Base-by-base conservation (phyloP, 371 early-diverging fungal species). In the Mucor circinelloides region DNA sequence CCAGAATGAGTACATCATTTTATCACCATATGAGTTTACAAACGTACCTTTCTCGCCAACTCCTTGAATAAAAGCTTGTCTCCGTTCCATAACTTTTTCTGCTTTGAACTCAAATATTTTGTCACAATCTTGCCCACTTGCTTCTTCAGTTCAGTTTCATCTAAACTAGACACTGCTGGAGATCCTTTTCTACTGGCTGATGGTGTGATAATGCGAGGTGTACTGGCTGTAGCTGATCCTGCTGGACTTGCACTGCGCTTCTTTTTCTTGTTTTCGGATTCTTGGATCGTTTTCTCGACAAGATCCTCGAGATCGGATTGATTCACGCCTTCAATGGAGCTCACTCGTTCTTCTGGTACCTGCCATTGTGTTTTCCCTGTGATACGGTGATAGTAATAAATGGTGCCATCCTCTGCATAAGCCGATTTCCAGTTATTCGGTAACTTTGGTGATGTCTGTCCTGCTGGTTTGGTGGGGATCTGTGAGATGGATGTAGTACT, bases 11-110 rank as follows among this genome's bases (percentile, higher is more conserved):
- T n/a, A n/a, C n/a, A n/a, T n/a, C n/a, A n/a, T n/a, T n/a, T n/a
- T n/a, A n/a, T n/a, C n/a, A n/a, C n/a, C n/a, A n/a, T n/a, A n/a
- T n/a, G n/a, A n/a, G n/a, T n/a, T n/a, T n/a, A n/a, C n/a, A n/a
- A n/a, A n/a, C n/a, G 59, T 71, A 82, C 83, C 66, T 78, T 84
- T 56, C 84, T 70, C 5, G 84, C 84, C 23, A 84, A 58, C 42
- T 84, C 84, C 55, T 84, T 84, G 46, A 84, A 84, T 25, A 84
- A 19, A n/a, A 71, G 66, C 59, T 81, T 84, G 54, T 84, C 84
- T 15, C 73, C 78, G 19, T 76, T 70, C 80, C 82, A 81, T 3
- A 84, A 55, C 1, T 62, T 44, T 27, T 75, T 73, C 15, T 78
- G 73, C 32, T 76, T 80, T 34, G 75, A 54, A 58, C 73, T 78